Percentiles rank a stretch among this genome's conserved stretches.
phyloP scores from a whole-genome alignment of 345 rosid genomes.

The Erodium maritimum region DNA sequence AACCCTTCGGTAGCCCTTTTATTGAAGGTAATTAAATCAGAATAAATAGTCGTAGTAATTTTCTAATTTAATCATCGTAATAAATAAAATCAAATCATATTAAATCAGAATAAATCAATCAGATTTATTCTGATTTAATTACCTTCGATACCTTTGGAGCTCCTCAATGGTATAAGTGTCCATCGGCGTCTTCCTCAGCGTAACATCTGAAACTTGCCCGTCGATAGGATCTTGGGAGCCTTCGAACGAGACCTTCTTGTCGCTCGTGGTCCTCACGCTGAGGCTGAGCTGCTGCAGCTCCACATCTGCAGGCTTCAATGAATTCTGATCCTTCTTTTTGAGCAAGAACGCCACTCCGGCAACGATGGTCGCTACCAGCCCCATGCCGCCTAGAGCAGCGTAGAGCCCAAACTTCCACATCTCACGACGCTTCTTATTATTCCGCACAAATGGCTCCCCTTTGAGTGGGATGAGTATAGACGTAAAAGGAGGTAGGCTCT shows the following conservation, averaged over 20 bases:
- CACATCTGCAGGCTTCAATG: conserved; percentile 21
- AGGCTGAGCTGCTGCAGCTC: conserved; percentile 68
- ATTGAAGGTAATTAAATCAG: no score
- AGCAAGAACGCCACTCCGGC: conserved; percentile 35
- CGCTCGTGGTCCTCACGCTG: conserved; percentile 68
- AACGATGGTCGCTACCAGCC: conserved; percentile 42
- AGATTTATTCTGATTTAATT: no score
- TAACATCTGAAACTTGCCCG: conserved; percentile 26
- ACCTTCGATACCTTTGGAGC: no score
- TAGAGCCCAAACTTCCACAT: conserved; percentile 41
- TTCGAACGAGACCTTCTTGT: conserved; percentile 76
- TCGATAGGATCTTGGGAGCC: conserved; percentile 51
- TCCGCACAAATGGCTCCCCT: conserved; percentile 27
- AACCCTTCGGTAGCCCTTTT: conserved; percentile 78
- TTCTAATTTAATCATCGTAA: no score
- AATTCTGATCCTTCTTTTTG: conserved; percentile 30
- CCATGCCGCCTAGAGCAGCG: conserved; percentile 39
- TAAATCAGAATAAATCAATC: no score
- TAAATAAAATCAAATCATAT: no score
- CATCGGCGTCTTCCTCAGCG: conserved; percentile 31
- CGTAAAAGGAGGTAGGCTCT: conserved; percentile 28
- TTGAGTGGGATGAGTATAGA: conserved; percentile 54
- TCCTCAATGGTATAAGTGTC: conserved; percentile 54
- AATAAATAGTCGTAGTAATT: no score
- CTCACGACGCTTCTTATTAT: conserved; percentile 21